These are phyloP conservation scores for Carex pumila DNA, from an alignment of 176 grass and related monocot species.

Conservation along the genomic window DNA sequence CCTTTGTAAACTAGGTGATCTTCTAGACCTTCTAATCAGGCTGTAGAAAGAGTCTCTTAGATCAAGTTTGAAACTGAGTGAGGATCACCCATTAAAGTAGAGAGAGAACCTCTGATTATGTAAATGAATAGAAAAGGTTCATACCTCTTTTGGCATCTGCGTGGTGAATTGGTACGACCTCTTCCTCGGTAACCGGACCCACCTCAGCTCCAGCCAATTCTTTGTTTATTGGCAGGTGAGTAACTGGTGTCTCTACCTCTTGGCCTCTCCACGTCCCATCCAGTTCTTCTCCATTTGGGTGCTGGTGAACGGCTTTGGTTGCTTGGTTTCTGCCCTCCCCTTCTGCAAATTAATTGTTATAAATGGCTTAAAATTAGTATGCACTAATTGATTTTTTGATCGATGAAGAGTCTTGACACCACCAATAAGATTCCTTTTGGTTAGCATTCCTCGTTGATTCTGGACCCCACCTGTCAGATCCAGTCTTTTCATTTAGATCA, in stretches of 20 bases:
- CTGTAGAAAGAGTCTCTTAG: background rate
- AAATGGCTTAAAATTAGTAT: background rate
- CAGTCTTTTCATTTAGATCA: background rate
- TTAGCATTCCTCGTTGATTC: background rate
- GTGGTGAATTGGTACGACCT: background rate
- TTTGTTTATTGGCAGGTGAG: background rate
- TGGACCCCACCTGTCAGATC: background rate
- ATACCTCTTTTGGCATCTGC: background rate
- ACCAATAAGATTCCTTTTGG: background rate
- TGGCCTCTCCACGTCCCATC: background rate
- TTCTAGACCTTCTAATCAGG: background rate
- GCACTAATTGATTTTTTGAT: background rate
- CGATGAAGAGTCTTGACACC: background rate
- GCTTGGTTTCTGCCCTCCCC: background rate
- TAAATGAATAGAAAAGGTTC: background rate
- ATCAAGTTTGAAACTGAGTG: background rate
- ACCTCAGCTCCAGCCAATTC: background rate
- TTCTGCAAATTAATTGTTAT: slow-evolving; percentile 3
- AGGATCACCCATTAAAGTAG: background rate
- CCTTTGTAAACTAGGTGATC: background rate
- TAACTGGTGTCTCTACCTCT: background rate
- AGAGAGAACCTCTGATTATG: background rate
- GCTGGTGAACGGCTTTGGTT: background rate
- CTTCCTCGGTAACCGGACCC: background rate
- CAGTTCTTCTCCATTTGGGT: slow-evolving; percentile 2